These are phyloP conservation scores for Chlorella sp. DNA, from an alignment of 139 green algal species.

Conservation along the genomic window DNA sequence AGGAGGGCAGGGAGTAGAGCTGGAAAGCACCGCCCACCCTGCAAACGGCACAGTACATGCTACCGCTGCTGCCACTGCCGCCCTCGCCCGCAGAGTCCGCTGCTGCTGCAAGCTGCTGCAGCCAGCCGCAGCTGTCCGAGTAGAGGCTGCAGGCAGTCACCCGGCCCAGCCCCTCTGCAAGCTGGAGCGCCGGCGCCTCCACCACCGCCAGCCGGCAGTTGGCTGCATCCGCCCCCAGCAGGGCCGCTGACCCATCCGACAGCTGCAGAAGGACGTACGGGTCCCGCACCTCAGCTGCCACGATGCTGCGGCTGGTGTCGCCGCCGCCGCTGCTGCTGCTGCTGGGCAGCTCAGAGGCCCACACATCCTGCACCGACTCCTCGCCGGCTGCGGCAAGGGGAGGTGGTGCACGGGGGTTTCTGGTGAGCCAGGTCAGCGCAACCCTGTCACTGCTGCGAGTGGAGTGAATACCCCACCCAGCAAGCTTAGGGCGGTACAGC, in stretches of 20 bases:
- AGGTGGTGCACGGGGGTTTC: not conserved
- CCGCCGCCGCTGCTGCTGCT: not conserved
- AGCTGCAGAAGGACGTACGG: slow-evolving; percentile 75
- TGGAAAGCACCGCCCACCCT: slow-evolving; percentile 54
- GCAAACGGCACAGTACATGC: slow-evolving; percentile 43
- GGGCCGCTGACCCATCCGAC: slow-evolving; percentile 52
- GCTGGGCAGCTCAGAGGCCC: slow-evolving; percentile 49
- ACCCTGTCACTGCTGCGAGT: no score
- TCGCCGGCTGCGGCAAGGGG: slow-evolving; percentile 8
- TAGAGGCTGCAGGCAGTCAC: slow-evolving; percentile 66
- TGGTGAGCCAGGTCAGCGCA: no score
- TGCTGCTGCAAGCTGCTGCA: no score
- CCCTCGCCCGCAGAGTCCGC: no score
- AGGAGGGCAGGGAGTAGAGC: slow-evolving; percentile 64
- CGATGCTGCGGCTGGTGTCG: slow-evolving; percentile 42
- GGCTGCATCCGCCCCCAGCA: slow-evolving; percentile 49
- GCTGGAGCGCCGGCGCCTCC: not conserved
- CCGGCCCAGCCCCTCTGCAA: not conserved
- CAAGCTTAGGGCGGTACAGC: no score
- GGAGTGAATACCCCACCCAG: no score
- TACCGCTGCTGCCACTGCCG: not conserved
- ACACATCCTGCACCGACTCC: slow-evolving; percentile 55
- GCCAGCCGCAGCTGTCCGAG: slow-evolving; percentile 63
- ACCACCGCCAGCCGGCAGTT: slow-evolving; percentile 25
- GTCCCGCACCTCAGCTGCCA: slow-evolving; percentile 63